These are phyloP conservation scores for Nannizziopsis arthrosporioides DNA, from an alignment of 2,329 filamentous ascomycete genomes.

Conservation along the genomic window DNA sequence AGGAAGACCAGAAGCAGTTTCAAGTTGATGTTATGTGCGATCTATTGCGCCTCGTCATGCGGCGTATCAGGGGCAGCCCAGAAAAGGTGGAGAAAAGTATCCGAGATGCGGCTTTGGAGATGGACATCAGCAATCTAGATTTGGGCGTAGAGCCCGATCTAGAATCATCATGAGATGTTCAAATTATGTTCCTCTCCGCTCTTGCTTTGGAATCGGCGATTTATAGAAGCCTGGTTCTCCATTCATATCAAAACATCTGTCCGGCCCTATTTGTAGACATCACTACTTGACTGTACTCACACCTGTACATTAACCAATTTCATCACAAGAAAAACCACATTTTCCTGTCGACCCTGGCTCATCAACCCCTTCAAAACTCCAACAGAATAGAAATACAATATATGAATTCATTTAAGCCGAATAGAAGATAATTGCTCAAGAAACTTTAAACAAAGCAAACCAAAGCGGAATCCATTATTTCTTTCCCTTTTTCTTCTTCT, in stretches of 20 bases:
- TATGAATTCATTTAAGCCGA: no score
- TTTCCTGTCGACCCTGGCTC: no score
- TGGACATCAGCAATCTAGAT: slow-evolving; percentile 26
- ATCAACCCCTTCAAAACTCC: no score
- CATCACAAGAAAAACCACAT: no score
- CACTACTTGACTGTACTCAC: no score
- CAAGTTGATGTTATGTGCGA: slow-evolving; percentile 35
- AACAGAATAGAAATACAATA: no score
- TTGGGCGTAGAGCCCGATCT: slow-evolving; percentile 17
- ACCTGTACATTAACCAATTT: no score
- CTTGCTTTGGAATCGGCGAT: no score
- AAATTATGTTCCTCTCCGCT: no score
- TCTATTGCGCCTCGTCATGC: slow-evolving; percentile 32
- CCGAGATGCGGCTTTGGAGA: slow-evolving; percentile 26
- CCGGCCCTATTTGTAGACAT: no score
- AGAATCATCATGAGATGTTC: neutral
- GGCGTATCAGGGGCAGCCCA: slow-evolving; percentile 22
- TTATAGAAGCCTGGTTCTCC: no score
- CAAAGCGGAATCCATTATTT: slow-evolving; percentile 23
- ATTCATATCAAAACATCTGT: no score
- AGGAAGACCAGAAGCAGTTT: slow-evolving; percentile 29
- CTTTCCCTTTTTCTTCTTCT: slow-evolving; percentile 40
- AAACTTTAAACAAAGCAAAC: neutral
- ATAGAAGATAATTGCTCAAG: neutral
- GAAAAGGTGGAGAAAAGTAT: slow-evolving; percentile 27